phyloP scores from a whole-genome alignment of 2,329 filamentous ascomycete genomes.

The Akanthomyces lecanii region DNA sequence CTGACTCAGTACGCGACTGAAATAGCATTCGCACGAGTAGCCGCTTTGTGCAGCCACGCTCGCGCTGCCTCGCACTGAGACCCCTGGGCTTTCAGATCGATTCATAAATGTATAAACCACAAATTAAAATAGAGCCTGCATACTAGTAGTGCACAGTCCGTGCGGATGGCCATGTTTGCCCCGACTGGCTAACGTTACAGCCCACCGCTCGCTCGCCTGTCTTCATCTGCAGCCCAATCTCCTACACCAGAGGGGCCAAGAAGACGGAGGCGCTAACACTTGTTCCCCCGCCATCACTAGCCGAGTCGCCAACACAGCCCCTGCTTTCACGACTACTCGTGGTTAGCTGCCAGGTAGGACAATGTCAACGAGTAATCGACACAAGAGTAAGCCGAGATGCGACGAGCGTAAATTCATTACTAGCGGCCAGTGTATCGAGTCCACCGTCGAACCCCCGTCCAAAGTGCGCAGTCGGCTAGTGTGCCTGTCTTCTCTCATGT shows the following conservation, averaged over 20 bases:
- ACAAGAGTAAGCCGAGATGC: background rate
- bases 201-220: background rate
- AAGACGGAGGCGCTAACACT: background rate
- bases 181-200: background rate
- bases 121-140: background rate
- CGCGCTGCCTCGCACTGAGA: background rate
- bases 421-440: background rate
- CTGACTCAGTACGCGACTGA: background rate
- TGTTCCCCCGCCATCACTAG: background rate
- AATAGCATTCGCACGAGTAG: background rate
- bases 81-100: background rate
- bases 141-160: constrained; percentile 2
- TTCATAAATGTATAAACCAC: background rate
- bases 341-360: too few relatives aligned
- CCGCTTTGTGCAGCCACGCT: background rate
- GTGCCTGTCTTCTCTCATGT: constrained; percentile 9
- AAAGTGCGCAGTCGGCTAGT: background rate
- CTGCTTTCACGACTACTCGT: background rate
- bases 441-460: background rate
- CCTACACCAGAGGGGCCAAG: background rate
- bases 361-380: background rate
- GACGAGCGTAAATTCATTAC: background rate
- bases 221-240: constrained; percentile 11
- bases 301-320: background rate
- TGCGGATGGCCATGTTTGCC: background rate